phyloP scores from a whole-genome alignment of 345 rosid genomes.

The Excoecaria agallocha region DNA sequence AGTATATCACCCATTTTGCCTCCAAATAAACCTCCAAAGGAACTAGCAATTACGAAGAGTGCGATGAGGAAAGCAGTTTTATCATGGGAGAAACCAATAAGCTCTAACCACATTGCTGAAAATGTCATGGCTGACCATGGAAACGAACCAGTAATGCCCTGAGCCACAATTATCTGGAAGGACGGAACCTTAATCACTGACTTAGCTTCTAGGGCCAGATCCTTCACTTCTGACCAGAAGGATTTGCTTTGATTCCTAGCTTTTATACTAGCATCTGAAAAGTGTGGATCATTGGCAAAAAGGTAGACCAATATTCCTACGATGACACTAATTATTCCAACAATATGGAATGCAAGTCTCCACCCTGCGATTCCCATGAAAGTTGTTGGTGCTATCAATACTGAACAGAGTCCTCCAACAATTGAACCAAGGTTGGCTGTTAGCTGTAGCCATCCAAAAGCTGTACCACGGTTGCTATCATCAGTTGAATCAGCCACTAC shows the following conservation, averaged over 20 bases:
- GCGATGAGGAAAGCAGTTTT: constrained; percentile 62
- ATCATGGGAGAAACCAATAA: constrained; percentile 73
- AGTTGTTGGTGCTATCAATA: constrained; percentile 62
- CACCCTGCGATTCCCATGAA: constrained; percentile 82
- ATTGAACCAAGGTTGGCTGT: constrained; percentile 76
- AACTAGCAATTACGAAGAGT: constrained; percentile 59
- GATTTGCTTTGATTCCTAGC: constrained; percentile 36
- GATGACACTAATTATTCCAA: constrained; percentile 62
- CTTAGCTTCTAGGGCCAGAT: constrained; percentile 52
- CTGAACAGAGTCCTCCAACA: constrained; percentile 70
- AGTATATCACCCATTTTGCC: constrained; percentile 82
- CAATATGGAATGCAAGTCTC: constrained; percentile 83
- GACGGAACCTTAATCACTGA: constrained; percentile 59
- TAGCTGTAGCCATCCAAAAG: constrained; percentile 86
- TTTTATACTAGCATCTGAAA: constrained; percentile 32
- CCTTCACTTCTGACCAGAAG: constrained; percentile 56
- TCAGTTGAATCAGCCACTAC: constrained; percentile 84
- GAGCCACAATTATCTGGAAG: constrained; percentile 87
- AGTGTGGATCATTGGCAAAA: constrained; percentile 74
- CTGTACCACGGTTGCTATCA: constrained; percentile 66
- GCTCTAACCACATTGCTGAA: constrained; percentile 92
- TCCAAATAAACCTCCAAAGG: constrained; percentile 87
- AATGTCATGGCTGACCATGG: constrained; percentile 94
- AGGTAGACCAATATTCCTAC: constrained; percentile 65
- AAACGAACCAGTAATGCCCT: constrained; percentile 75